Evolutionary conservation across 2,329 filamentous ascomycete species (phyloP).

Genomic region (Clathrospora elynae): DNA sequence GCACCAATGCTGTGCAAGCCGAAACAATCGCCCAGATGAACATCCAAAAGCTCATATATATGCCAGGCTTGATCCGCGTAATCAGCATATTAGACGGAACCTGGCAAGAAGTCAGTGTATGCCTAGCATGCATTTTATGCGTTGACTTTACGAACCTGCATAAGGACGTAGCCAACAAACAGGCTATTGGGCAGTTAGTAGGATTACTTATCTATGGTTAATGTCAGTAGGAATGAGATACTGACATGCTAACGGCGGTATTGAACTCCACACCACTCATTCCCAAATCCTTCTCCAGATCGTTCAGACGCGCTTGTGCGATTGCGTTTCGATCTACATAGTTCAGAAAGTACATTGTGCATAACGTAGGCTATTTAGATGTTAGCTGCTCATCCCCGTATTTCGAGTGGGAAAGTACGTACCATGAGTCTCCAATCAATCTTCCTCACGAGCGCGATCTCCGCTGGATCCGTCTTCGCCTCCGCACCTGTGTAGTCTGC

Average conservation of each 20-base stretch:
- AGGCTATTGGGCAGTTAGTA: constrained; percentile 37
- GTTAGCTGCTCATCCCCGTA: background rate
- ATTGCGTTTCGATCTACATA: constrained; percentile 66
- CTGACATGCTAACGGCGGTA: constrained; percentile 56
- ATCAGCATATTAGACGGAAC: constrained; percentile 54
- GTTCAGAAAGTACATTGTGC: constrained; percentile 52
- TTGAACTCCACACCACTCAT: constrained; percentile 38
- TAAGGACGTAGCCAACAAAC: constrained; percentile 55
- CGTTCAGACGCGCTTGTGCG: constrained; percentile 66
- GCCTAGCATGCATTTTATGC: background rate
- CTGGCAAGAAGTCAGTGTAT: constrained; percentile 16
- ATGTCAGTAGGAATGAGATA: background rate
- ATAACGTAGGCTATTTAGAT: constrained; percentile 45
- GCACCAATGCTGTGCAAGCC: constrained; percentile 40
- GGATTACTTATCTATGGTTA: too few species aligned
- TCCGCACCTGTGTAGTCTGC: constrained; percentile 40
- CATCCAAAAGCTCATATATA: constrained; percentile 46
- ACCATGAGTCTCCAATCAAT: constrained; percentile 43
- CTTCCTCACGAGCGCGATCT: constrained; percentile 43
- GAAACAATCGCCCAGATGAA: constrained; percentile 46
- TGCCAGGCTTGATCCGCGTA: constrained; percentile 38
- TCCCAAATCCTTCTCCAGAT: constrained; percentile 60
- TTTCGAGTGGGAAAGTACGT: background rate
- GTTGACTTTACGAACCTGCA: constrained; percentile 27
- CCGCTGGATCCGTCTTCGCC: constrained; percentile 39